A percentile compares a stretch with the other conserved stretches of the same genome.
Conservation (phyloP, 768 basidiomycete species). For the Tubosaeta sp. region DNA sequence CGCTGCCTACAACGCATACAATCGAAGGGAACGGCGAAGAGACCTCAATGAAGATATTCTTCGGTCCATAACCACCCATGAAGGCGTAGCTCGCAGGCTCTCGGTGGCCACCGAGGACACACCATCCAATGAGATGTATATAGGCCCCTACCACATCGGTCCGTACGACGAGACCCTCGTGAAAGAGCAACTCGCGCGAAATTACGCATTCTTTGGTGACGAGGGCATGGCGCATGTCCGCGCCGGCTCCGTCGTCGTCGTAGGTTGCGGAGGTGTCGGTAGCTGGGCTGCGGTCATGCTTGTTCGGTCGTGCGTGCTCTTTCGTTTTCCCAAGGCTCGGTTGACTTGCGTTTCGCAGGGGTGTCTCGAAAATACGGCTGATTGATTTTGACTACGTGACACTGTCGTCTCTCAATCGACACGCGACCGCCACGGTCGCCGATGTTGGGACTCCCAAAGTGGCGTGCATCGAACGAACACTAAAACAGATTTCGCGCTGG, state of each 20-base stretch:
- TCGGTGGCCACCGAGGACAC: slow-evolving; percentile 4
- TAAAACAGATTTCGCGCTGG: slow-evolving; percentile 77
- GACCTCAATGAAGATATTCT: slow-evolving; percentile 56
- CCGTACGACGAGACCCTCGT: slow-evolving; percentile 78
- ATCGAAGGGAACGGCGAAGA: slow-evolving; percentile 44
- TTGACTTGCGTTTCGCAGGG: slow-evolving; percentile 38
- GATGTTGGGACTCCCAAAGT: slow-evolving; percentile 97
- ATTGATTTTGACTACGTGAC: slow-evolving; percentile 97
- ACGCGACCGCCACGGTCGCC: slow-evolving; percentile 81
- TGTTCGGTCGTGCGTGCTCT: slow-evolving; percentile 68
- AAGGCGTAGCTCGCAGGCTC: not conserved
- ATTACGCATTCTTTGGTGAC: slow-evolving; percentile 93
- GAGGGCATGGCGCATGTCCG: slow-evolving; percentile 81
- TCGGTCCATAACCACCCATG: slow-evolving; percentile 41
- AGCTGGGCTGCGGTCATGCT: slow-evolving; percentile 96
- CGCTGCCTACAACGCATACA: slow-evolving; percentile 53
- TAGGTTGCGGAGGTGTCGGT: slow-evolving; percentile 96
- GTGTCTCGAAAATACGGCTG: slow-evolving; percentile 72
- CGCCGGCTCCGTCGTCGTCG: slow-evolving; percentile 71
- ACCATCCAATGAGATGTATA: slow-evolving; percentile 11
- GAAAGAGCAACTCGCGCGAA: slow-evolving; percentile 85
- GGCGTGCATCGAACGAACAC: slow-evolving; percentile 59
- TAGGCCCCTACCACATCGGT: slow-evolving; percentile 15
- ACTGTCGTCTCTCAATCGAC: slow-evolving; percentile 89
- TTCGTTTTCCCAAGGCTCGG: not conserved